A percentile compares a stretch with the other conserved stretches of the same genome.
Evolutionary conservation across 106 monocot genomes (phyloP).

Genomic region (Platanthera guangdongensis): DNA sequence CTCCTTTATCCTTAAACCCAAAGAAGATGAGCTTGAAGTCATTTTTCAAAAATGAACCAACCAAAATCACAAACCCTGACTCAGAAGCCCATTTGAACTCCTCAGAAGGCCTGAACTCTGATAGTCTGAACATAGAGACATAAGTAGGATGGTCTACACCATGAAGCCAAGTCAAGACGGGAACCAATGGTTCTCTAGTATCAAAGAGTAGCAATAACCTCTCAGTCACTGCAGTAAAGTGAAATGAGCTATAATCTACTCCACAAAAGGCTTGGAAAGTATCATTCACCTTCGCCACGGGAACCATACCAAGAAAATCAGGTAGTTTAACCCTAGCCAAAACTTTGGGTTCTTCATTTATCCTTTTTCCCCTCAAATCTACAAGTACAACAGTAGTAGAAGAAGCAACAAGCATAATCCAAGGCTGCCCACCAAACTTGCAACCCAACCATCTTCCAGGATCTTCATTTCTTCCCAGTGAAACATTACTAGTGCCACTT

Average conservation of each 20-base stretch:
- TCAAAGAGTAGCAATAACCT: conserved; percentile 39
- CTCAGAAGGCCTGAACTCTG: conserved; percentile 41
- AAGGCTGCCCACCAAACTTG: conserved; percentile 55
- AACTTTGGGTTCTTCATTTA: conserved; percentile 7
- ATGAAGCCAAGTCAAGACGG: conserved; percentile 53
- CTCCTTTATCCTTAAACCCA: conserved; percentile 30
- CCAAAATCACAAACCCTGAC: conserved; percentile 52
- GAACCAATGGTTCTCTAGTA: conserved; percentile 30
- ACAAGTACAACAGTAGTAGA: conserved; percentile 20
- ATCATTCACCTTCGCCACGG: conserved; percentile 15
- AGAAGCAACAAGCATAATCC: conserved; percentile 41
- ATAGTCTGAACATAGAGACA: conserved; percentile 34
- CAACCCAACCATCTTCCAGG: conserved; percentile 48
- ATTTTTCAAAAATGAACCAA: conserved; percentile 63
- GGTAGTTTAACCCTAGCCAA: conserved; percentile 21
- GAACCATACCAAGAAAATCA: background rate
- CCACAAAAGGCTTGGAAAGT: conserved; percentile 34
- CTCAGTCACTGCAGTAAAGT: conserved; percentile 31
- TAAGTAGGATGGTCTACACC: conserved; percentile 30
- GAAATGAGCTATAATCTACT: conserved; percentile 21
- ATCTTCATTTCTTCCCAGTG: conserved; percentile 12
- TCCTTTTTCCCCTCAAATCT: conserved; percentile 33
- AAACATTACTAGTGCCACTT: conserved; percentile 31
- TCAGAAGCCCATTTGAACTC: conserved; percentile 33
- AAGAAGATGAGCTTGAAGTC: conserved; percentile 62